Conservation (phyloP, 2,329 filamentous ascomycete genomes). For the Colletotrichum karsti region DNA sequence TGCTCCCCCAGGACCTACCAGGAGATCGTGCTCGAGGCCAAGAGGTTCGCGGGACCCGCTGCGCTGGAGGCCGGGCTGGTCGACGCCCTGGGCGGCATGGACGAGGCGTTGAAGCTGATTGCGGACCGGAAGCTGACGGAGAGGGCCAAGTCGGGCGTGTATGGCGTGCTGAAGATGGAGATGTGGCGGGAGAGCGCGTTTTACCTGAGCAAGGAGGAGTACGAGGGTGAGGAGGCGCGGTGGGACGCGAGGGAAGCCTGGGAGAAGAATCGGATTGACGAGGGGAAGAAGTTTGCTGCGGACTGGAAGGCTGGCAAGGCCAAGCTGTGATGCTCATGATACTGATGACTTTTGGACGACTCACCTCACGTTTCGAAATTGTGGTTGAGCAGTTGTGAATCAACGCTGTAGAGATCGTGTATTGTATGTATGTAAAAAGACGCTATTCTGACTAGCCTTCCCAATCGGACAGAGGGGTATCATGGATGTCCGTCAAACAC, state of each 20-base stretch:
- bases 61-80: slow-evolving; percentile 74
- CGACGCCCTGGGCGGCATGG: slow-evolving; percentile 71
- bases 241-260: slow-evolving; percentile 53
- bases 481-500: slow-evolving; percentile 31
- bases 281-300: slow-evolving; percentile 59
- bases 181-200: slow-evolving; percentile 75
- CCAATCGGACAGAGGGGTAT: slow-evolving; percentile 31
- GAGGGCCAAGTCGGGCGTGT: slow-evolving; percentile 73
- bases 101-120: slow-evolving; percentile 70
- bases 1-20: slow-evolving; percentile 62
- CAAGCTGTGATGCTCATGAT: slow-evolving; percentile 41
- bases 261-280: slow-evolving; percentile 51
- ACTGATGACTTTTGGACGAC: not conserved
- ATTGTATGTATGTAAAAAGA: slow-evolving; percentile 23
- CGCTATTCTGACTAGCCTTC: slow-evolving; percentile 28
- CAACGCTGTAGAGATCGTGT: slow-evolving; percentile 14
- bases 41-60: slow-evolving; percentile 69
- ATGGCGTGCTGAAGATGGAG: slow-evolving; percentile 77
- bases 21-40: slow-evolving; percentile 76
- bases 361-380: not conserved
- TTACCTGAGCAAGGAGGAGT: slow-evolving; percentile 61
- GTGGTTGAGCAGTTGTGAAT: not conserved
- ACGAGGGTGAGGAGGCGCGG: slow-evolving; percentile 58
- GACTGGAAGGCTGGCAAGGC: slow-evolving; percentile 46
- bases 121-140: slow-evolving; percentile 64